Percentiles rank a stretch among this genome's conserved stretches.
These are phyloP conservation scores for Eucalyptus cloeziana DNA, from an alignment of 345 rosid genomes.

Conservation along the genomic window DNA sequence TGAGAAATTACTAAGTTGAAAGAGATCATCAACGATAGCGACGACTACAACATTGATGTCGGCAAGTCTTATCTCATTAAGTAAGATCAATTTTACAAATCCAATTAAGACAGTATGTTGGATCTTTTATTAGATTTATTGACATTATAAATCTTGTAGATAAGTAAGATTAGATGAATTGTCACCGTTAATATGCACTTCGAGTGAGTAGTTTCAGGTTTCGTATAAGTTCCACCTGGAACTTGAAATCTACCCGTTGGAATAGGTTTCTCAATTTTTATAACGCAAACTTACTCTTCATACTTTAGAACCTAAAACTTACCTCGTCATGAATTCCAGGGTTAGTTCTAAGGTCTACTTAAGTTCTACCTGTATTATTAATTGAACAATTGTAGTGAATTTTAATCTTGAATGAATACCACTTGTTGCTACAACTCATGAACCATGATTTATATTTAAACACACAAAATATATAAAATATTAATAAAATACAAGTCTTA, in stretches of 20 bases:
- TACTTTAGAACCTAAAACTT: accelerated
- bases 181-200: background rate
- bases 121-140: background rate
- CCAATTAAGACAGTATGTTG: background rate
- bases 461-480: too few relatives aligned
- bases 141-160: background rate
- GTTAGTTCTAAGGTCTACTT: too few relatives aligned
- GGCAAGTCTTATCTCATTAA: background rate
- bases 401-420: too few relatives aligned
- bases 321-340: accelerated
- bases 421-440: too few relatives aligned
- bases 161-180: background rate
- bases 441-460: too few relatives aligned
- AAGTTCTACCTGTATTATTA: too few relatives aligned
- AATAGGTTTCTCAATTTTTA: too few relatives aligned
- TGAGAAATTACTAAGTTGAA: background rate
- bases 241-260: accelerated
- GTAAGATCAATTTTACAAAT: background rate
- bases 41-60: accelerated
- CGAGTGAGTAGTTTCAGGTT: too few relatives aligned
- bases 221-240: accelerated
- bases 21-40: accelerated
- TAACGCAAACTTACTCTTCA: too few relatives aligned
- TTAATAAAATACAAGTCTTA: too few relatives aligned
- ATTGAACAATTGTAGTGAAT: too few relatives aligned